phyloP scores from a whole-genome alignment of 352 stramenopile species.

The Pythium insidiosum region DNA sequence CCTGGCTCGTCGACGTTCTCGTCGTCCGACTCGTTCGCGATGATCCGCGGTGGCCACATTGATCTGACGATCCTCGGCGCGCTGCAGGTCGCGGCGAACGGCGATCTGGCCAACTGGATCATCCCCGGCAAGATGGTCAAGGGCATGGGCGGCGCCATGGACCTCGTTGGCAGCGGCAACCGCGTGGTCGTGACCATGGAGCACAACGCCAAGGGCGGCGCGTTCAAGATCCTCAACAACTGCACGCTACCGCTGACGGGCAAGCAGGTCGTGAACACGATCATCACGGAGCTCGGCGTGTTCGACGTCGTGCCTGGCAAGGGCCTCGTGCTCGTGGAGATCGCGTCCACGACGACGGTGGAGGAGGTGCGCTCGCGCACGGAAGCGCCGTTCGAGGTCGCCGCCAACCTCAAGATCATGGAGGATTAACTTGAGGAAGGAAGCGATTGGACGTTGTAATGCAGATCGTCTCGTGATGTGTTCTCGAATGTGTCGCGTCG shows the following conservation, averaged over 20 bases:
- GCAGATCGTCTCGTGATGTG: no score
- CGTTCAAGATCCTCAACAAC: conserved; percentile 91
- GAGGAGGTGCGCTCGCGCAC: conserved; percentile 78
- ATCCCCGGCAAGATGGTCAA: conserved; percentile 96
- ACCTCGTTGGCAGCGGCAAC: conserved; percentile 91
- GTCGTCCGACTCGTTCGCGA: conserved; percentile 93
- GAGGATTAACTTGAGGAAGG: conserved; percentile 20
- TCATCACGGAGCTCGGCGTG: conserved; percentile 90
- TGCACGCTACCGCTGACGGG: conserved; percentile 94
- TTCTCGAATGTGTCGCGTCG: no score
- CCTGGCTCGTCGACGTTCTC: conserved; percentile 91
- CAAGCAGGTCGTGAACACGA: conserved; percentile 90
- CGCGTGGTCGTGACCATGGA: conserved; percentile 97
- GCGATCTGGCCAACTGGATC: conserved; percentile 95
- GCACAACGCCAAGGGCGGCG: conserved; percentile 92
- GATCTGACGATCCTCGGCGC: conserved; percentile 95
- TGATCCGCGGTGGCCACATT: conserved; percentile 96
- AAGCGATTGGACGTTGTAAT: background rate
- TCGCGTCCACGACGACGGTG: conserved; percentile 68
- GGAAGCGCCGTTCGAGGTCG: conserved; percentile 70
- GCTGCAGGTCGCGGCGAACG: conserved; percentile 90
- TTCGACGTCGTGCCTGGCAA: conserved; percentile 59
- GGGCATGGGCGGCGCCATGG: conserved; percentile 97
- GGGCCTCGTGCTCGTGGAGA: conserved; percentile 87
- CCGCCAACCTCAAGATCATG: conserved; percentile 51